Percentiles rank a stretch among this genome's conserved stretches.
Conservation (phyloP, 176 grass and related monocot species). For the Musa itinerans region DNA sequence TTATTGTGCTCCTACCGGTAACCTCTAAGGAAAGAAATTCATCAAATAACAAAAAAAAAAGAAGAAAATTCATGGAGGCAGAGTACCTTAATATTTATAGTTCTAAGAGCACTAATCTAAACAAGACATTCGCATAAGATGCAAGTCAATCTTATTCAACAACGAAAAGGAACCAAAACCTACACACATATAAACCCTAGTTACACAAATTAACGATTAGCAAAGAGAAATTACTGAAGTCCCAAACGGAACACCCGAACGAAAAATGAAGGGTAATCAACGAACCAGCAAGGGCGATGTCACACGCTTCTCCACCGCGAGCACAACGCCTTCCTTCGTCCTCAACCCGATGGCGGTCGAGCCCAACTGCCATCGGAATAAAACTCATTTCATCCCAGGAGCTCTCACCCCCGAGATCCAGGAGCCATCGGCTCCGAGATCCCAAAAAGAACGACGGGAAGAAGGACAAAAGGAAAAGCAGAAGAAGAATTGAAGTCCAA, state of each 20-base stretch:
- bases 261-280: background rate
- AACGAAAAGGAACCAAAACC: too few relatives aligned
- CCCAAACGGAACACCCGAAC: background rate
- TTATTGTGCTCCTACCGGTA: too few relatives aligned
- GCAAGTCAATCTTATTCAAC: too few relatives aligned
- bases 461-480: background rate
- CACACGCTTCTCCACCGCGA: constrained; percentile 93
- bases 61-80: too few relatives aligned
- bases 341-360: constrained; percentile 88
- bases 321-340: constrained; percentile 90
- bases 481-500: constrained; percentile 19
- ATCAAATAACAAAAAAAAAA: too few relatives aligned
- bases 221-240: background rate
- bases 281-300: constrained; percentile 75
- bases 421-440: background rate
- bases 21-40: too few relatives aligned
- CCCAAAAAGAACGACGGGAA: background rate
- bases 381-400: background rate
- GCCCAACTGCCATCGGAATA: constrained; percentile 50
- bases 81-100: too few relatives aligned
- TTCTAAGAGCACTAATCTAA: too few relatives aligned
- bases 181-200: background rate
- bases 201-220: background rate
- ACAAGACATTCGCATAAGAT: too few relatives aligned
- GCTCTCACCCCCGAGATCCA: background rate